Conservation (phyloP, 768 basidiomycete species). For the Mycena chlorophos region DNA sequence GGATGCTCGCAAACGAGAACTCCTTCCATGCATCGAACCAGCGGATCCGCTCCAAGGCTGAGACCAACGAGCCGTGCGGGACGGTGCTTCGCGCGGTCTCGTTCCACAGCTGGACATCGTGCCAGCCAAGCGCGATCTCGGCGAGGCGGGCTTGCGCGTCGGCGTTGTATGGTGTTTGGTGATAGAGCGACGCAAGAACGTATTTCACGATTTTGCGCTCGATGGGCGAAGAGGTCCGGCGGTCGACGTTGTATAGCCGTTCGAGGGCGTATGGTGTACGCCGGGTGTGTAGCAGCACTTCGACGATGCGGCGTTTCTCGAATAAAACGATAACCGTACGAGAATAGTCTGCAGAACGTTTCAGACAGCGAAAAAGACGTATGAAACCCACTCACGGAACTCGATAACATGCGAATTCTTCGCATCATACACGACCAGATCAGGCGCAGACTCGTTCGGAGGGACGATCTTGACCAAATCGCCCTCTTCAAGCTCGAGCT, state of each 20-base stretch:
- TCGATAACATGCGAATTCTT: constrained; percentile 22
- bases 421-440: constrained; percentile 21
- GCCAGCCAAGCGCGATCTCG: constrained; percentile 21
- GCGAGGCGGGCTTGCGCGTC: constrained; percentile 14
- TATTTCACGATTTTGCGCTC: constrained; percentile 18
- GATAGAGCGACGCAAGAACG: constrained; percentile 18
- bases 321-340: constrained; percentile 18
- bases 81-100: constrained; percentile 15
- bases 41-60: constrained; percentile 7
- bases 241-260: constrained; percentile 15
- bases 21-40: constrained; percentile 20
- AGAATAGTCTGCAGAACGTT: constrained; percentile 11
- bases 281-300: constrained; percentile 18
- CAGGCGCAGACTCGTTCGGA: constrained; percentile 14
- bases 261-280: constrained; percentile 18
- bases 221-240: constrained; percentile 8
- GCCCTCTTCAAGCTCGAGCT: constrained; percentile 14
- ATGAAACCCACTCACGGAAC: constrained; percentile 24
- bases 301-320: constrained; percentile 15
- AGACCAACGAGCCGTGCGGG: constrained; percentile 15
- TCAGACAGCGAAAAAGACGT: background rate
- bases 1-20: constrained; percentile 12
- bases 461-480: constrained; percentile 15
- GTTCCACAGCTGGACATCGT: constrained; percentile 18
- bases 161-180: constrained; percentile 22